These are phyloP conservation scores for Hypomyces rosellus DNA, from an alignment of 2,329 filamentous ascomycete species.

Conservation along the genomic window DNA sequence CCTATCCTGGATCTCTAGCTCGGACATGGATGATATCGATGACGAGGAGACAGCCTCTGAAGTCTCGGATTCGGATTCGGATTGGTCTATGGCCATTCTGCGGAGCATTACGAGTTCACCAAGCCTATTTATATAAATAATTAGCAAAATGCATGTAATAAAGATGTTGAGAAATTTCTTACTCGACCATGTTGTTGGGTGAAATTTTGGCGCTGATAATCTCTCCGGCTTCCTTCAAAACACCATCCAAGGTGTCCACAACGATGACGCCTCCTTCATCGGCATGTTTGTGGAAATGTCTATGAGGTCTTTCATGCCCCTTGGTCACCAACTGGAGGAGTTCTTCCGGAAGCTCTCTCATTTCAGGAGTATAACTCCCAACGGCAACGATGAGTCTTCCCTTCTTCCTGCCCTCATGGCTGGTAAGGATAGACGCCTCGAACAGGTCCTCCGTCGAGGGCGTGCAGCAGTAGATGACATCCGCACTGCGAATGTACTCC, in stretches of 20 bases:
- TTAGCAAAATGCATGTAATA: conserved; percentile 11
- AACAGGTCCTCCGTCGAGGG: conserved; percentile 71
- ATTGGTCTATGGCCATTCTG: conserved; percentile 36
- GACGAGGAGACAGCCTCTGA: conserved; percentile 24
- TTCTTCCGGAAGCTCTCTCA: conserved; percentile 78
- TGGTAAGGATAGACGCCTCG: conserved; percentile 64
- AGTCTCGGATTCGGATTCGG: conserved; percentile 26
- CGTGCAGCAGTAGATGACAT: conserved; percentile 86
- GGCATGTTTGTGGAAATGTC: conserved; percentile 62
- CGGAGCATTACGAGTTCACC: conserved; percentile 69
- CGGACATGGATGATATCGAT: conserved; percentile 22
- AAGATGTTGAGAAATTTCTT: conserved; percentile 22
- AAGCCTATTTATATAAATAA: conserved; percentile 38
- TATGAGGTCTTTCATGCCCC: conserved; percentile 36
- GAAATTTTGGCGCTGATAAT: conserved; percentile 70
- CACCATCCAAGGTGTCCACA: conserved; percentile 73
- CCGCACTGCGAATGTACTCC: conserved; percentile 63
- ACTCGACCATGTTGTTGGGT: conserved; percentile 75
- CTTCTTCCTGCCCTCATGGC: conserved; percentile 61
- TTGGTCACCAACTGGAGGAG: conserved; percentile 59
- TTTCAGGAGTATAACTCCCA: conserved; percentile 62
- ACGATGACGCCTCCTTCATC: conserved; percentile 60
- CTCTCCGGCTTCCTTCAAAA: conserved; percentile 78
- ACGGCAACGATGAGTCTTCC: conserved; percentile 67
- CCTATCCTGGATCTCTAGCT: conserved; percentile 28